Evolutionary conservation across 225 moss, liverwort and hornwort genomes (phyloP).

Genomic region (Pseudisothecium myosuroides): DNA sequence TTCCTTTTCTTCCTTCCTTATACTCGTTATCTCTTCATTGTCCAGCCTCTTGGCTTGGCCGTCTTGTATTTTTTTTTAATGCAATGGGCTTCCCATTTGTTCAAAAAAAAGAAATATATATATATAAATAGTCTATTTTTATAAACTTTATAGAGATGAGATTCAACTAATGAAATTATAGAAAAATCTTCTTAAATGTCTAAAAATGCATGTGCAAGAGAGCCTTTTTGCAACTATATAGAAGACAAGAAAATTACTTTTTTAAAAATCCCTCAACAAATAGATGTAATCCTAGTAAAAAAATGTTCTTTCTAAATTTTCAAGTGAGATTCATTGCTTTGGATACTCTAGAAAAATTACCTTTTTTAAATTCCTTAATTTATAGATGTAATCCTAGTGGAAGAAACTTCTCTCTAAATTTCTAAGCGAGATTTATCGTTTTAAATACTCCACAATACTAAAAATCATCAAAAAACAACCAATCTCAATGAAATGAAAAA

Average conservation of each 20-base stretch:
- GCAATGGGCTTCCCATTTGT: too few relatives aligned
- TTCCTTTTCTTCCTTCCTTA: too few relatives aligned
- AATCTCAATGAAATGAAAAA: neutral
- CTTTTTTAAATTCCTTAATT: neutral
- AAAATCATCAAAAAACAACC: neutral
- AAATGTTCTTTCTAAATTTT: neutral
- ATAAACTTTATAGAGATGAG: too few relatives aligned
- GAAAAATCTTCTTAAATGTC: too few relatives aligned
- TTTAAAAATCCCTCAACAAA: neutral
- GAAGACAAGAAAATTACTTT: neutral
- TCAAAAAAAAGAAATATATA: too few relatives aligned
- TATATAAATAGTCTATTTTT: too few relatives aligned
- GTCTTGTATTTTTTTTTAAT: too few relatives aligned
- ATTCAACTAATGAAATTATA: too few relatives aligned
- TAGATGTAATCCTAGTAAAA: neutral
- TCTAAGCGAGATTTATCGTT: neutral
- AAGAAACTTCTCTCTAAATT: neutral
- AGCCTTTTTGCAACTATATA: too few relatives aligned
- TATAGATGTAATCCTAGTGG: neutral
- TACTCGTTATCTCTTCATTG: too few relatives aligned
- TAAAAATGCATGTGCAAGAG: too few relatives aligned
- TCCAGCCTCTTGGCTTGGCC: too few relatives aligned
- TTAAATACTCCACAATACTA: fast-evolving
- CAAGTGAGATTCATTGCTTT: neutral
- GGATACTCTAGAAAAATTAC: neutral